Evolutionary conservation across 2,329 filamentous ascomycete species (phyloP).

Genomic region (Verticillium nubilum): DNA sequence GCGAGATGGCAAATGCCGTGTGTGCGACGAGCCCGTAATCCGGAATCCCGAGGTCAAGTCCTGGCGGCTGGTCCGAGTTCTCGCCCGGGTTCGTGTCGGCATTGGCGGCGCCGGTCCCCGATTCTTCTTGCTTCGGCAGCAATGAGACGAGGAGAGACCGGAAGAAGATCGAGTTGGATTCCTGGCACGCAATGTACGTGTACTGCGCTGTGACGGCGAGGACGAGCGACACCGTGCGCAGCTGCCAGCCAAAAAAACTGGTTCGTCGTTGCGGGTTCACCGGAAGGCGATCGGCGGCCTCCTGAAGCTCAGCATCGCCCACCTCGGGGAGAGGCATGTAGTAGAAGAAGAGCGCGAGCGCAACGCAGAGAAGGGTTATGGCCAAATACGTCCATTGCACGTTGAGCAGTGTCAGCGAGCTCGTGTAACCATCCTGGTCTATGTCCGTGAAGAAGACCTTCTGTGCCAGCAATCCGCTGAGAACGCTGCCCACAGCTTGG

Average conservation of each 20-base stretch:
- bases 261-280: conserved; percentile 44
- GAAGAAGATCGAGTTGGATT: conserved; percentile 58
- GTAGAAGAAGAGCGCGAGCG: conserved; percentile 63
- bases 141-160: conserved; percentile 40
- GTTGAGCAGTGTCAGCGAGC: conserved; percentile 53
- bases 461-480: conserved; percentile 67
- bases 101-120: conserved; percentile 15
- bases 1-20: conserved; percentile 65
- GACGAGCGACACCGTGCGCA: conserved; percentile 54
- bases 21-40: conserved; percentile 71
- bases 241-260: conserved; percentile 40
- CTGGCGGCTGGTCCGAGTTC: conserved; percentile 28
- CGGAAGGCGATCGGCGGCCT: conserved; percentile 39
- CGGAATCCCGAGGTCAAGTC: conserved; percentile 48
- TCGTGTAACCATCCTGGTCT: conserved; percentile 22
- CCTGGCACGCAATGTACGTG: conserved; percentile 72
- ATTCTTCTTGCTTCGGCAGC: conserved; percentile 20
- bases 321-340: conserved; percentile 63
- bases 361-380: conserved; percentile 68
- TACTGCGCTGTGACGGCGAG: conserved; percentile 74
- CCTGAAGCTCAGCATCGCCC: conserved; percentile 48
- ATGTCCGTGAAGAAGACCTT: conserved; percentile 67
- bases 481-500: conserved; percentile 68
- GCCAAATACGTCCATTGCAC: conserved; percentile 86
- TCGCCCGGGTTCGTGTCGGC: conserved; percentile 38